Percentiles rank a stretch among this genome's conserved stretches.
Conservation (phyloP, 179 eudicot genomes). For the Camellia oleifera region DNA sequence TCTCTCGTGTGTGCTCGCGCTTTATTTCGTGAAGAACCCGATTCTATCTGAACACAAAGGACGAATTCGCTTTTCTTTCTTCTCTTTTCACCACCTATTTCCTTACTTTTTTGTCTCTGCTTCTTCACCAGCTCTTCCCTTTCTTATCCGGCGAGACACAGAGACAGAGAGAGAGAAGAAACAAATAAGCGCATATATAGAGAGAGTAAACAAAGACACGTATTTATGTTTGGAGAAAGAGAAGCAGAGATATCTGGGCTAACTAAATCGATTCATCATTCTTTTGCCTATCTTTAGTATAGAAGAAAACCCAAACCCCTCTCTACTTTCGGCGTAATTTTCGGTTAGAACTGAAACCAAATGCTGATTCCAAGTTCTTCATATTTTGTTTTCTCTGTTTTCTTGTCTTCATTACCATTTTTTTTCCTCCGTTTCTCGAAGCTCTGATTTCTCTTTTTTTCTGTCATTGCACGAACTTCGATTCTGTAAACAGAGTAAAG, state of each 20-base stretch:
- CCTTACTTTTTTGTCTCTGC: neutral
- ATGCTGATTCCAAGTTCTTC: conserved; percentile 13
- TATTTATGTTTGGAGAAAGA: neutral
- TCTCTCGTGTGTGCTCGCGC: neutral
- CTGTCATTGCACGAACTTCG: neutral
- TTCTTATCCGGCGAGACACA: neutral
- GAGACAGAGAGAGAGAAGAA: neutral
- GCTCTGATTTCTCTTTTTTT: neutral
- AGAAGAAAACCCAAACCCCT: conserved; percentile 12
- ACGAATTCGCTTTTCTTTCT: conserved; percentile 27
- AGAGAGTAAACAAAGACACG: conserved; percentile 7
- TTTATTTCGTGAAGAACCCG: conserved; percentile 30
- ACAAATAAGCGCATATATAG: neutral
- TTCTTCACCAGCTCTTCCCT: neutral
- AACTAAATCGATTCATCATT: conserved; percentile 8
- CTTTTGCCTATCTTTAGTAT: neutral
- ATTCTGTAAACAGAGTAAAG: conserved; percentile 6
- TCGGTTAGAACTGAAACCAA: conserved; percentile 9
- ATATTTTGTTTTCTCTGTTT: neutral
- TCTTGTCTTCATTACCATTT: conserved; percentile 4
- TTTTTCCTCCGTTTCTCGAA: neutral
- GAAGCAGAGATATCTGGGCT: conserved; percentile 9
- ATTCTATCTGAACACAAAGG: conserved; percentile 23
- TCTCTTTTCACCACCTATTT: conserved; percentile 9
- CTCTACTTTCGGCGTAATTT: conserved; percentile 17